Evolutionary conservation across 306 rosid species (phyloP), one percentile per base, ranked within the genome.

Genomic region (Quercus wislizeni): DNA sequence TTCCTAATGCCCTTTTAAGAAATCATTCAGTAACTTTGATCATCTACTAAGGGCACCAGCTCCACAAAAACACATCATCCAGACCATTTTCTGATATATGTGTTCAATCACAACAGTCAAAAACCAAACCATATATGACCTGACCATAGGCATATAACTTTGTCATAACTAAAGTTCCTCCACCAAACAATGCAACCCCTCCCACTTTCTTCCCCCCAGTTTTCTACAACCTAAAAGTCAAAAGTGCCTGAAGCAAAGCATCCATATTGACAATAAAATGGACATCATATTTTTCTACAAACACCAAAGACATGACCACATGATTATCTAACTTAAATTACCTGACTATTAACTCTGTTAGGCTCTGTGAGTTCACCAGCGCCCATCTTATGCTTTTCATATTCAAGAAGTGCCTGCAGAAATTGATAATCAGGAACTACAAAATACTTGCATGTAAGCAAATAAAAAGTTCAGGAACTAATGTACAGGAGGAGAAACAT

Each of bases 391-490:
- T 96, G 92, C 83, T 92, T 93, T 91, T 96, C 99, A 78, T 93
- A 96, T 88, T 96, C 99, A 83, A 96, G 97, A 58, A 96, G 98
- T 13, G 98, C 98, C 99, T 96, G 88, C 76, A 83, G 79, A 68
- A 68, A 68, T 14, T 33, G 25, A 68, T 35, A 33, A 68, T 68
- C 7, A 35, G 52, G 17, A 19, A 35, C 52, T 15, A 68, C n/a
- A 68, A 35, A 67, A 30, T 14, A 68, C 72, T 33, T 19, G 8
- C 20, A 18, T 9, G 25, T 19, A 68, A 68, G 52, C 6, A 68
- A 68, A 9, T 23, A 68, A 35, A 68, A 19, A 68, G 54, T 10
- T 28, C 41, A 35, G 17, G 28, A 33, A 67, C 52, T 18, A 67
- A 67, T 68, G 72, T 35, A 17, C 54, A 68, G 6, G 52, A 68